phyloP scores from a whole-genome alignment of 1,284 basidiomycete species.

The Earliella scabrosa region DNA sequence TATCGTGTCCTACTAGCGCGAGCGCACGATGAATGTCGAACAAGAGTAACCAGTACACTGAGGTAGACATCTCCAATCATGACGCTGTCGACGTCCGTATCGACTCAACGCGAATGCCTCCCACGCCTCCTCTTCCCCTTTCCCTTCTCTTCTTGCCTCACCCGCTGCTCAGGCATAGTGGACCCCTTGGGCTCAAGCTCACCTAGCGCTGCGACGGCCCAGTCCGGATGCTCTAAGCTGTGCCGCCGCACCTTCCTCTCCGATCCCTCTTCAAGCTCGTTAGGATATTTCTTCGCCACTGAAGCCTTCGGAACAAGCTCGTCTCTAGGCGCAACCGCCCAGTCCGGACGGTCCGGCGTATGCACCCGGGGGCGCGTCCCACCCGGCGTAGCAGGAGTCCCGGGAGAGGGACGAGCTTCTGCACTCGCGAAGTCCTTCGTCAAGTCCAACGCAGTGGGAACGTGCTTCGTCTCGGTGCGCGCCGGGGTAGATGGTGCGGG shows the following conservation, averaged over 20 bases:
- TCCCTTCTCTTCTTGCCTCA: neutral
- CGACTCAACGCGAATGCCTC: no score
- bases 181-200: no score
- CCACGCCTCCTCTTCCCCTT: neutral
- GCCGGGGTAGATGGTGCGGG: neutral
- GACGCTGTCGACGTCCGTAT: no score
- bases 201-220: conserved; percentile 1
- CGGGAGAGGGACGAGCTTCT: neutral
- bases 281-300: neutral
- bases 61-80: no score
- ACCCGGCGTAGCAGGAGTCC: neutral
- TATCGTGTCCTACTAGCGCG: no score
- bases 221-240: conserved; percentile 2
- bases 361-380: conserved; percentile 1
- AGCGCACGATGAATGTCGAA: no score
- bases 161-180: neutral
- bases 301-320: neutral
- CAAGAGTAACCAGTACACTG: no score
- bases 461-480: neutral
- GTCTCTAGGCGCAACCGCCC: conserved; percentile 20
- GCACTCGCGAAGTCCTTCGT: no score
- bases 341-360: conserved; percentile 15
- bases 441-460: neutral
- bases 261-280: neutral
- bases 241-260: neutral